These are phyloP conservation scores for Raddia guianensis DNA, from an alignment of 176 grass and related monocot genomes.

Conservation along the genomic window DNA sequence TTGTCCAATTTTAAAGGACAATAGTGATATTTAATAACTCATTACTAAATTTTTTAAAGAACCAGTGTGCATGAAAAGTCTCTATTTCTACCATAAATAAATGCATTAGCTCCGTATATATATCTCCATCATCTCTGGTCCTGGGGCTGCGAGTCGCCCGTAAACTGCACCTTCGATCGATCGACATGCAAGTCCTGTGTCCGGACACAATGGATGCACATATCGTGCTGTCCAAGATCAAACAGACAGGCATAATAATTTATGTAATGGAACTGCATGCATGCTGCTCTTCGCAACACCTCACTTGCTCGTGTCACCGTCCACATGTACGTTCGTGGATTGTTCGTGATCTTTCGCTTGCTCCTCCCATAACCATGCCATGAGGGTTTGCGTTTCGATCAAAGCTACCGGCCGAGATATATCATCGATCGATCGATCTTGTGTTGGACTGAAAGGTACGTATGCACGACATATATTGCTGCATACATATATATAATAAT, in stretches of 20 bases:
- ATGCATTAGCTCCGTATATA: neutral
- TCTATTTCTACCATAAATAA: neutral
- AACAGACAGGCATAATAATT: neutral
- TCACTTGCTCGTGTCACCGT: neutral
- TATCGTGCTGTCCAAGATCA: neutral
- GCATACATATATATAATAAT: neutral
- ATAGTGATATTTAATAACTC: no score
- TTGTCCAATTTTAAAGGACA: no score
- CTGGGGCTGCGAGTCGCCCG: neutral
- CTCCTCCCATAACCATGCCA: slow-evolving; percentile 19
- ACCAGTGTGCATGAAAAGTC: neutral
- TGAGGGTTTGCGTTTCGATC: neutral
- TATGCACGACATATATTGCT: neutral
- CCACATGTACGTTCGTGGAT: neutral
- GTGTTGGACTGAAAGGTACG: neutral
- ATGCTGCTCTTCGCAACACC: neutral
- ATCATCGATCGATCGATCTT: neutral
- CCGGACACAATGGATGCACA: slow-evolving; percentile 1
- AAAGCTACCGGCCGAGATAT: neutral
- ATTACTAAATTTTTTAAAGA: neutral
- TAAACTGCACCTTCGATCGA: neutral
- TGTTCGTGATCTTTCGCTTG: neutral
- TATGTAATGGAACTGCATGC: neutral
- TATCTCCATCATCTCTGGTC: neutral
- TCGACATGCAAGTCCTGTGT: neutral